Evolutionary conservation across 352 stramenopile species (phyloP).

Genomic region (Phytophthora gonapodyides): DNA sequence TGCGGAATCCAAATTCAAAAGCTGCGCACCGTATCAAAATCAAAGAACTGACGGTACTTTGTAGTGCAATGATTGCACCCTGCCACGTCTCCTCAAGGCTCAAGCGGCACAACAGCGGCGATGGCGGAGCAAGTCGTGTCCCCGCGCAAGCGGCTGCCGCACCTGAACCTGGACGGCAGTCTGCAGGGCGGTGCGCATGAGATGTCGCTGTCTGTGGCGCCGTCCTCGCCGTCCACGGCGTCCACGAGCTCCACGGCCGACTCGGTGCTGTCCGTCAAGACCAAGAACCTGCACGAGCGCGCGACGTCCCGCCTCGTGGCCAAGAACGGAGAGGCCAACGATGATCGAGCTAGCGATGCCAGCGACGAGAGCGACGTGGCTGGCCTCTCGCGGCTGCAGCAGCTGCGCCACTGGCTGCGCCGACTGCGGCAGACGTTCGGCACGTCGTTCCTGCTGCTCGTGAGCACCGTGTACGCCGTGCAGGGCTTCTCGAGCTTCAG

Average conservation of each 20-base stretch:
- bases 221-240: conserved; percentile 30
- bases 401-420: conserved; percentile 55
- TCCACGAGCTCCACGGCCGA: conserved; percentile 29
- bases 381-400: conserved; percentile 34
- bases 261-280: conserved; percentile 3
- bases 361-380: conserved; percentile 29
- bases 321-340: conserved; percentile 12
- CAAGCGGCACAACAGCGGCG: conserved; percentile 4
- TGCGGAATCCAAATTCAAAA: no score
- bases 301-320: conserved; percentile 22
- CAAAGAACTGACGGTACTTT: no score
- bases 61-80: no score
- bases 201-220: conserved; percentile 16
- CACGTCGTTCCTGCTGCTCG: conserved; percentile 68
- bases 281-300: conserved; percentile 23
- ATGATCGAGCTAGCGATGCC: conserved; percentile 15
- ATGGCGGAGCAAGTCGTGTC: conserved; percentile 24
- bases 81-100: not conserved
- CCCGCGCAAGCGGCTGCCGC: conserved; percentile 37
- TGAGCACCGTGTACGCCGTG: conserved; percentile 92
- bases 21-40: no score
- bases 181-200: conserved; percentile 9
- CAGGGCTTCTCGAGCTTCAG: conserved; percentile 95
- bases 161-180: conserved; percentile 20
- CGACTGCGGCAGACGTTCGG: conserved; percentile 70